Conservation (phyloP, 768 basidiomycete species). For the Lentinula raphanica region DNA sequence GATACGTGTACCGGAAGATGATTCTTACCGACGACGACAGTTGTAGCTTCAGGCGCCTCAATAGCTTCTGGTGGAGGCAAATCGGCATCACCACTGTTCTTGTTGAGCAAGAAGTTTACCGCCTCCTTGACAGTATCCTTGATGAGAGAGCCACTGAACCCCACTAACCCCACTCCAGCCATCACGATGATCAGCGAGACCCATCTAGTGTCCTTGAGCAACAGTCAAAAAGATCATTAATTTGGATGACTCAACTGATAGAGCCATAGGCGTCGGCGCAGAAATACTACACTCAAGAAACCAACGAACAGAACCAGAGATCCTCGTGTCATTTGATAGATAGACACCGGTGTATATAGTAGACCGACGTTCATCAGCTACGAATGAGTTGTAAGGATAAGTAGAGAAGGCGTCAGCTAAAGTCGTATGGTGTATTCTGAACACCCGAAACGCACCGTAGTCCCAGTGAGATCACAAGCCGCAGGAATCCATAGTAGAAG, state of each 20-base stretch:
- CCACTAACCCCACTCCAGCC: constrained; percentile 77
- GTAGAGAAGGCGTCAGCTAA: neutral
- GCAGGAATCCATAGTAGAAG: constrained; percentile 87
- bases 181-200: constrained; percentile 85
- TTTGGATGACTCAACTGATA: constrained; percentile 59
- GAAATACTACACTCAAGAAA: constrained; percentile 84
- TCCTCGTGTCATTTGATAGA: constrained; percentile 95
- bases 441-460: constrained; percentile 73
- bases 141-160: constrained; percentile 83
- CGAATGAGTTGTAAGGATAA: constrained; percentile 1
- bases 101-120: constrained; percentile 19
- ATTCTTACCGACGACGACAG: constrained; percentile 65
- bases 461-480: constrained; percentile 83
- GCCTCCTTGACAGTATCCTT: constrained; percentile 61
- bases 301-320: constrained; percentile 94
- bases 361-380: constrained; percentile 93
- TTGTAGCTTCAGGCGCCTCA: constrained; percentile 60
- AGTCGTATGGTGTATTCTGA: neutral
- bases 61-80: constrained; percentile 37
- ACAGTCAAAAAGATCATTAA: constrained; percentile 6
- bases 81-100: constrained; percentile 26
- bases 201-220: constrained; percentile 54
- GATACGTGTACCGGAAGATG: constrained; percentile 11
- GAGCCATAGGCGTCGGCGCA: constrained; percentile 76
- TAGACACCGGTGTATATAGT: constrained; percentile 92